Base-by-base conservation (phyloP, 139 green algal genomes). In the Chlamydomonas sp. region DNA sequence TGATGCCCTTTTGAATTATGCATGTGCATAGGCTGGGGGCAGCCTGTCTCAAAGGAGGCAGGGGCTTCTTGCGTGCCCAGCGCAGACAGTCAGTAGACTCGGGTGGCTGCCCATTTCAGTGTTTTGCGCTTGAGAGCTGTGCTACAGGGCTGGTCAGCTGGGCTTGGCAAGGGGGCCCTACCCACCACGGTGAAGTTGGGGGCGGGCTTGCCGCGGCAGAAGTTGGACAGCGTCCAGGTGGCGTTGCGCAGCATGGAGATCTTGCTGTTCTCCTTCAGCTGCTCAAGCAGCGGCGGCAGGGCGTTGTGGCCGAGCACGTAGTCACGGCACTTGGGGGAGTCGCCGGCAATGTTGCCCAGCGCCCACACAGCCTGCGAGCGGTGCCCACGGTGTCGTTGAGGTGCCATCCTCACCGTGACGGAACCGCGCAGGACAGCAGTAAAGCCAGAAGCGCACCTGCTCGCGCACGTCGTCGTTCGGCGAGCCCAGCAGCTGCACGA, bases 181-280 rank as follows among this genome's bases (percentile, higher is more conserved):
- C 93, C 78, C 71, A 98, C 95, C 92, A 97, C 91, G 73, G 95
- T 91, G 83, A 99, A 99, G 78, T 94, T 79, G 2, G 95, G 94
- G 59, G 92, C 74, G 58, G 98, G 98, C 95, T 99, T 99, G 82
- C 98, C 98, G 49, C 98, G 93, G 95, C 98, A 99, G 91, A 99
- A 99, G 93, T 99, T 99, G 62, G 96, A 99, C 17, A 99, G 95
- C n/a, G 98, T 99, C 98, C 98, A 99, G 58, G 98, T 99, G 15
- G 98, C 98, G 91, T 99, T 99, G 77, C 98, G 94, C 80, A 99
- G 93, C 98, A 99, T 99, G 63, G 94, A 97, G 18, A 99, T 92
- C 90, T 99, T 99, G 79, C 93, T 93, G 86, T 95, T 91, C 78
- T 98, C 96, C 81, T 96, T 96, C 16, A 99, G 93, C 93, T 99